Conservation (phyloP, 2,329 filamentous ascomycete genomes). For the Trichophyton simii region DNA sequence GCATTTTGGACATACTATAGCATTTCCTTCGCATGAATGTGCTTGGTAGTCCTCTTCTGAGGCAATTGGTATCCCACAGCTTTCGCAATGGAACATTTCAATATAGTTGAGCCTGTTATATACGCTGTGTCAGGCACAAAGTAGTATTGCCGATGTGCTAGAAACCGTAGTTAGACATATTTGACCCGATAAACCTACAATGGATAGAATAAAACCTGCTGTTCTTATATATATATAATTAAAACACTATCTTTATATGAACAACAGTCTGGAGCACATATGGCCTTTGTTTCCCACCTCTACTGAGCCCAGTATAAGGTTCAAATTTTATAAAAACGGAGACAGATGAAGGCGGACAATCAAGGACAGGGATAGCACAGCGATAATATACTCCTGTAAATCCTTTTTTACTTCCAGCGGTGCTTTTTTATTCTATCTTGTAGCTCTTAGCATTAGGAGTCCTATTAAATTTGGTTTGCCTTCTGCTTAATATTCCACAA, state of each 20-base stretch:
- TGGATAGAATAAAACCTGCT: not conserved
- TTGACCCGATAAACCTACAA: not conserved
- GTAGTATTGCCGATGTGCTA: not conserved
- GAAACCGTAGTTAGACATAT: not conserved
- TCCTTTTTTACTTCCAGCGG: not conserved
- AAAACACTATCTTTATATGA: not conserved
- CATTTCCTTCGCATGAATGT: not conserved
- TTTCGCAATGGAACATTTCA: not conserved
- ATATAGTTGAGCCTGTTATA: not conserved
- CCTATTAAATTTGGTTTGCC: too few relatives aligned
- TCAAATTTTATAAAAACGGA: not conserved
- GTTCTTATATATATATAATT: not conserved
- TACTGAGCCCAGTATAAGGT: not conserved
- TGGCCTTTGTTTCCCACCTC: not conserved
- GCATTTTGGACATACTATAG: not conserved
- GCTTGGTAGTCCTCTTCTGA: not conserved
- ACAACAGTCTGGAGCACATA: not conserved
- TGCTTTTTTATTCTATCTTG: too few relatives aligned
- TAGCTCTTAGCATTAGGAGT: too few relatives aligned
- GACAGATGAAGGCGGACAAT: not conserved
- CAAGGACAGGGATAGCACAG: not conserved
- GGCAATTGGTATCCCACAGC: not conserved
- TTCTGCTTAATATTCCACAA: too few relatives aligned
- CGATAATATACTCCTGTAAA: not conserved
- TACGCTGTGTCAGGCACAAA: not conserved